phyloP scores from a whole-genome alignment of 805 yeast genomes.

The Scheffersomyces ergatensis region DNA sequence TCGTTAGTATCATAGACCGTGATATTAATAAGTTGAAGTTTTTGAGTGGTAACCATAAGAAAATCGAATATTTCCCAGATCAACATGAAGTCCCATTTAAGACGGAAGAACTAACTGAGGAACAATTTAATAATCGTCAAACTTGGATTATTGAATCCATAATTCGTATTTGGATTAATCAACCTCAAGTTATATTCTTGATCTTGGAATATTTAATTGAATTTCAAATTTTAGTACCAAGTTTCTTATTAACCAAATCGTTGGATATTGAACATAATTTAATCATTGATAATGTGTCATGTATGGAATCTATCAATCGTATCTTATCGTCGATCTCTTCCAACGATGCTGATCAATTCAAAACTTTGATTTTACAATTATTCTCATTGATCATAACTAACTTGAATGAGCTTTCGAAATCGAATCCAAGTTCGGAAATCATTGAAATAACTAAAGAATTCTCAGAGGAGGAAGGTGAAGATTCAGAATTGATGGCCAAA shows the following conservation, averaged over 20 bases:
- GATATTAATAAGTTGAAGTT: conserved; percentile 39
- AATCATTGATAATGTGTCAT: conserved; percentile 37
- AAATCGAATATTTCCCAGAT: conserved; percentile 21
- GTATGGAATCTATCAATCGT: conserved; percentile 42
- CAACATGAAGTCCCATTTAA: conserved; percentile 32
- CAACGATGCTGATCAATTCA: not conserved
- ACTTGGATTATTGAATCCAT: conserved; percentile 37
- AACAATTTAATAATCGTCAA: conserved; percentile 26
- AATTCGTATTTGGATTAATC: conserved; percentile 42
- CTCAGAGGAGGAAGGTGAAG: conserved; percentile 24
- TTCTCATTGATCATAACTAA: conserved; percentile 26
- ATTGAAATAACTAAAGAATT: conserved; percentile 25
- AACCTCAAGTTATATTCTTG: conserved; percentile 43
- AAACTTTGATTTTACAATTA: conserved; percentile 8
- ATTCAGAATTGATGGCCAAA: conserved; percentile 12
- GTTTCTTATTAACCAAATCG: conserved; percentile 23
- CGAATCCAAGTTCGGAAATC: conserved; percentile 11
- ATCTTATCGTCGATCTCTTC: conserved; percentile 18
- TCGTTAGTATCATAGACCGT: conserved; percentile 38
- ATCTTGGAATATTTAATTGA: conserved; percentile 42
- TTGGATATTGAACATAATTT: conserved; percentile 27
- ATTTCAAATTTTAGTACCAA: conserved; percentile 30
- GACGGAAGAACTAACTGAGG: conserved; percentile 18
- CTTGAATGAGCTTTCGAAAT: conserved; percentile 24
- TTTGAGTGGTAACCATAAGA: conserved; percentile 25